A percentile compares a stretch with the other conserved stretches of the same genome.
These are phyloP conservation scores for Teratosphaeria epicoccoides DNA, from an alignment of 2,329 filamentous ascomycete genomes.

Conservation along the genomic window DNA sequence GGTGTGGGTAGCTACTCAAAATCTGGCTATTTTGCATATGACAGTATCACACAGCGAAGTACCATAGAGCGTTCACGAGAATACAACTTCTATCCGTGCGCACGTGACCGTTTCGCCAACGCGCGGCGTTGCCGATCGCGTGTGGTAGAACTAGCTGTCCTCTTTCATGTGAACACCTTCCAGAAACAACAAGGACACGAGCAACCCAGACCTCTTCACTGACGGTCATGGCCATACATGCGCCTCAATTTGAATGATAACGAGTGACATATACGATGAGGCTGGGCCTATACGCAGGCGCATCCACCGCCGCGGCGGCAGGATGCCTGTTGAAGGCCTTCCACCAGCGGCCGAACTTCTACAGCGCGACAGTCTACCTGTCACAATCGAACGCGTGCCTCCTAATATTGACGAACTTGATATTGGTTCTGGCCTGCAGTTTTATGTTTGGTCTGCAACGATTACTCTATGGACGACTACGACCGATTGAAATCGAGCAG, in stretches of 20 bases:
- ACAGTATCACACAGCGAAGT: too few relatives aligned
- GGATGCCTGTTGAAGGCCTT: slow-evolving; percentile 82
- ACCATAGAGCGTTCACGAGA: too few relatives aligned
- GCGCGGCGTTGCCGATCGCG: background rate
- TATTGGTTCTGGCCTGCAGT: slow-evolving; percentile 67
- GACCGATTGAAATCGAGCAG: slow-evolving; percentile 91
- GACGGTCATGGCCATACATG: slow-evolving; percentile 15
- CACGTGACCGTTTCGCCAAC: background rate
- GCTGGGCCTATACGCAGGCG: slow-evolving; percentile 25
- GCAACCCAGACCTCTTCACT: slow-evolving; percentile 15
- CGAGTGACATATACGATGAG: slow-evolving; percentile 15
- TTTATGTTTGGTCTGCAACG: slow-evolving; percentile 82
- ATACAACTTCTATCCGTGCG: too few relatives aligned
- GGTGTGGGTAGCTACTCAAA: too few relatives aligned
- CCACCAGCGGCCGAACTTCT: slow-evolving; percentile 93
- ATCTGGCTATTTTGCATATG: too few relatives aligned
- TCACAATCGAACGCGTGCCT: slow-evolving; percentile 93
- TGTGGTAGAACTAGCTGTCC: background rate
- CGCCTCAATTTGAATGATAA: background rate
- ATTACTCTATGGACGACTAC: slow-evolving; percentile 78
- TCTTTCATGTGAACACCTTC: background rate
- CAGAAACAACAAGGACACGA: background rate
- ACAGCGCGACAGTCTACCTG: slow-evolving; percentile 92
- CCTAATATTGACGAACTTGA: slow-evolving; percentile 86
- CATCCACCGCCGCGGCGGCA: slow-evolving; percentile 73